Percentiles rank a stretch among this genome's conserved stretches.
These are phyloP conservation scores for Fusarium torreyae DNA, from an alignment of 2,329 filamentous ascomycete genomes.

Conservation along the genomic window DNA sequence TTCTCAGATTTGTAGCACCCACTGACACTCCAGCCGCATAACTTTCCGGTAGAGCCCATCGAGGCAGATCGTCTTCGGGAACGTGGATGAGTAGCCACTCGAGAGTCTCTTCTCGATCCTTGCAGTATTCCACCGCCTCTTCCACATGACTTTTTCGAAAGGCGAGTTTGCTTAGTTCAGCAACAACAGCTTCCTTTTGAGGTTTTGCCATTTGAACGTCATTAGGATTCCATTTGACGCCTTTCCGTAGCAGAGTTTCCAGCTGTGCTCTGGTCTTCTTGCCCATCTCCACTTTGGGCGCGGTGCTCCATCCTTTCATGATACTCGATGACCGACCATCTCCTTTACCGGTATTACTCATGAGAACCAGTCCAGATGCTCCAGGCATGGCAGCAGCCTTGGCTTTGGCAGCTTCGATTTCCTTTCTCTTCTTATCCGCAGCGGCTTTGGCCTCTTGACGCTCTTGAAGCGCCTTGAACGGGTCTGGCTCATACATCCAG, in stretches of 20 bases:
- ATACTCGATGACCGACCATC: conserved; percentile 57
- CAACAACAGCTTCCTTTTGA: conserved; percentile 73
- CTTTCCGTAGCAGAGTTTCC: conserved; percentile 82
- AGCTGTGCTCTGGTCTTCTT: conserved; percentile 83
- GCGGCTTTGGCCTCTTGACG: conserved; percentile 82
- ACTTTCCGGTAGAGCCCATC: conserved; percentile 91
- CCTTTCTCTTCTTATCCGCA: conserved; percentile 84
- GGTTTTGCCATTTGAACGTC: conserved; percentile 73
- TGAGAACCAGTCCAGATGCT: conserved; percentile 69
- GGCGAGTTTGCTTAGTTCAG: conserved; percentile 82
- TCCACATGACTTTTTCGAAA: conserved; percentile 92
- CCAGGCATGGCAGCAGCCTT: conserved; percentile 77
- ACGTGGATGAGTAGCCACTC: conserved; percentile 98
- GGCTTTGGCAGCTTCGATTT: conserved; percentile 76
- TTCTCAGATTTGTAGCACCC: conserved; percentile 83
- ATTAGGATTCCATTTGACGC: conserved; percentile 90
- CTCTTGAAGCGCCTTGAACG: conserved; percentile 85
- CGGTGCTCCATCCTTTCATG: conserved; percentile 84
- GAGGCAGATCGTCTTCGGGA: conserved; percentile 94
- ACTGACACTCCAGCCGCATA: conserved; percentile 93
- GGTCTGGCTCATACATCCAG: conserved; percentile 97
- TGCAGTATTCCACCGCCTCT: conserved; percentile 89
- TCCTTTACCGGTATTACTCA: conserved; percentile 60
- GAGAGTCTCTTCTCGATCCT: conserved; percentile 90
- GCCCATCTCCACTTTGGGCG: conserved; percentile 95